Evolutionary conservation across 2,329 filamentous ascomycete species (phyloP).

Genomic region (Alternaria sp.): DNA sequence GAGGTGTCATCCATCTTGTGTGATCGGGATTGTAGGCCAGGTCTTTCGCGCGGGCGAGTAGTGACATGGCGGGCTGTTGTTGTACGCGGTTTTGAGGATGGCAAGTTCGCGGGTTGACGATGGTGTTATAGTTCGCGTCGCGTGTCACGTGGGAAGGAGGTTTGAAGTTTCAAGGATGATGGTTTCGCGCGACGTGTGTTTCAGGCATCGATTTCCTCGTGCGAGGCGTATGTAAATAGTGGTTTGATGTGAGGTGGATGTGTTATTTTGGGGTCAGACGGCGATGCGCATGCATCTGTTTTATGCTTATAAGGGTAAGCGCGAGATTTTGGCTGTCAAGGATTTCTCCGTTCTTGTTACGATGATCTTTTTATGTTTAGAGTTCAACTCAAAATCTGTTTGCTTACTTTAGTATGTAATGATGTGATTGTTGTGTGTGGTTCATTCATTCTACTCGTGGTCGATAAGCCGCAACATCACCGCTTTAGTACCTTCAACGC

Average conservation of each 20-base stretch:
- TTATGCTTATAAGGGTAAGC: not conserved
- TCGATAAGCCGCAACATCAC: no score
- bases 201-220: conserved; percentile 28
- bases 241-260: conserved; percentile 11
- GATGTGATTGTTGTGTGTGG: no score
- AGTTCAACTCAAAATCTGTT: not conserved
- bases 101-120: conserved; percentile 17
- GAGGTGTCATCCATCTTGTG: conserved; percentile 69
- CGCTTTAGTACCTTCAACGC: not conserved
- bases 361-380: no score
- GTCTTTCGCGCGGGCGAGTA: conserved; percentile 45
- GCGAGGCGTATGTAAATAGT: conserved; percentile 7
- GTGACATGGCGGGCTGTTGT: conserved; percentile 41
- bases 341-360: not conserved
- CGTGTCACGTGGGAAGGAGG: conserved; percentile 35
- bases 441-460: no score
- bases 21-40: conserved; percentile 64
- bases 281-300: not conserved
- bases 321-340: not conserved
- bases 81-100: not conserved
- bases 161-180: conserved; percentile 34
- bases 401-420: not conserved
- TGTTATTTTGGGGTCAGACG: not conserved
- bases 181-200: conserved; percentile 37
- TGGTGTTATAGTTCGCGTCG: conserved; percentile 30